These are phyloP conservation scores for Gracilaria gracilis DNA, from an alignment of 23 red algal genomes.

Conservation along the genomic window DNA sequence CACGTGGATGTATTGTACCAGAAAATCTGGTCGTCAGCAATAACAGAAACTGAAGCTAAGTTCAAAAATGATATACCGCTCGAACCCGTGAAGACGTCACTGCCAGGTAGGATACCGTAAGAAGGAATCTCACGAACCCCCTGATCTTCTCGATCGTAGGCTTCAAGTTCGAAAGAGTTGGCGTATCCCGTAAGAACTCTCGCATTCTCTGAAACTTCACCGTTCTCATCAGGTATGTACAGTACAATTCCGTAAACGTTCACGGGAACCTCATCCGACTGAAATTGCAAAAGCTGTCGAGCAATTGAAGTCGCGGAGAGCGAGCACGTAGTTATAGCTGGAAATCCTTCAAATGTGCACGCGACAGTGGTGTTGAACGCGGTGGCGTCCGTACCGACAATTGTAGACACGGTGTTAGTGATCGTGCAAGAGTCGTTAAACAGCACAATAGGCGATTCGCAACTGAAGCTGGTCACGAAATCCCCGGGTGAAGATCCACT, in stretches of 20 bases:
- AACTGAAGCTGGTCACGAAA: conserved; percentile 32
- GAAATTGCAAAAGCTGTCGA: conserved; percentile 15
- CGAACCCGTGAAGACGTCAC: not conserved
- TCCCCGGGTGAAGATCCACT: conserved; percentile 35
- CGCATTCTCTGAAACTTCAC: conserved; percentile 16
- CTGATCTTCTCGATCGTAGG: conserved; percentile 45
- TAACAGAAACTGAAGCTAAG: conserved; percentile 27
- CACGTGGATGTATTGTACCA: conserved; percentile 28
- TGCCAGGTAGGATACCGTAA: conserved; percentile 17
- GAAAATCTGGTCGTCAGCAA: conserved; percentile 44
- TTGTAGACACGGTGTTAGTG: conserved; percentile 27
- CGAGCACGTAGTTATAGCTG: conserved; percentile 21
- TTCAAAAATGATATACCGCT: conserved; percentile 29
- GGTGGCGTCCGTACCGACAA: conserved; percentile 50
- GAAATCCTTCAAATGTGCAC: conserved; percentile 39
- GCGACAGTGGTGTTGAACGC: conserved; percentile 61
- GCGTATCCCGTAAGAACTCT: conserved; percentile 29
- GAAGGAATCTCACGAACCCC: conserved; percentile 40
- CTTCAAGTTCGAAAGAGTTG: conserved; percentile 27
- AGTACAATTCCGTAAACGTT: conserved; percentile 64
- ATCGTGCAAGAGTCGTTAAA: conserved; percentile 40
- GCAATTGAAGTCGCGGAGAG: conserved; percentile 36
- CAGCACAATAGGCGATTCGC: conserved; percentile 29
- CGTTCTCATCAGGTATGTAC: conserved; percentile 46
- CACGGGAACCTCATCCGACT: conserved; percentile 14